Evolutionary conservation across 1,284 basidiomycete genomes (phyloP), one percentile per base, ranked within the genome.

Genomic region (Meira nashicola): DNA sequence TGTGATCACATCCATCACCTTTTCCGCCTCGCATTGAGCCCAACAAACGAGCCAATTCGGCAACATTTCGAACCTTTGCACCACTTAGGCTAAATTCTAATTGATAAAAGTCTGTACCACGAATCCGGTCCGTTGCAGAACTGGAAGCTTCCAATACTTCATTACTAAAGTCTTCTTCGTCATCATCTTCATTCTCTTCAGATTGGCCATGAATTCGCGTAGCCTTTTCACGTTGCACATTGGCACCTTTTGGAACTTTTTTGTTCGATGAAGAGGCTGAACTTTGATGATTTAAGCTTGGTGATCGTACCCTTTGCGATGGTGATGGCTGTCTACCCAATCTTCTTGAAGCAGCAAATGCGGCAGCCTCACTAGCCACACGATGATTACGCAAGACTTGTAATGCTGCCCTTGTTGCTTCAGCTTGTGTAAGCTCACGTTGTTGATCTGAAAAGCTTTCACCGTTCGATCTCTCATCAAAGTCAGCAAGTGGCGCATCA

Each of bases 331-430:
- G 17, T 23, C 25, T 48, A 6, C 46, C 46, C 21, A 48, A 25
- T 48, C 46, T 19, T 12, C 46, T 2, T 21, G 46, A 48, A 21
- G 46, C 23, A 4, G 46, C 46, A 14, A 48, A 48, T 14, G 46
- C 46, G 19, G 41, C 41, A 21, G 46, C 46, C 12, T 48, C 46
- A 21, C 25, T n/a, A 6, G 46, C 46, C 2, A 53, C 19, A 14
- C 50, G 50, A 41, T 53, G 50, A 21, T 53, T 41, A 33, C 50
- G 50, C 28, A 53, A 41, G 23, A 53, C 50, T 39, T 33, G 50
- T 15, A 53, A 41, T 33, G 50, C 50, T n/a, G 50, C 50, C n/a
- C 28, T 39, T 17, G 50, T 53, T 17, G 50, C 50, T 39, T 53
- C 50, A 8, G 37, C 39, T 25, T 53, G 50, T 6, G 50, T 53